phyloP scores from a whole-genome alignment of 2,329 filamentous ascomycete species.

The Graphilbum fragrans region DNA sequence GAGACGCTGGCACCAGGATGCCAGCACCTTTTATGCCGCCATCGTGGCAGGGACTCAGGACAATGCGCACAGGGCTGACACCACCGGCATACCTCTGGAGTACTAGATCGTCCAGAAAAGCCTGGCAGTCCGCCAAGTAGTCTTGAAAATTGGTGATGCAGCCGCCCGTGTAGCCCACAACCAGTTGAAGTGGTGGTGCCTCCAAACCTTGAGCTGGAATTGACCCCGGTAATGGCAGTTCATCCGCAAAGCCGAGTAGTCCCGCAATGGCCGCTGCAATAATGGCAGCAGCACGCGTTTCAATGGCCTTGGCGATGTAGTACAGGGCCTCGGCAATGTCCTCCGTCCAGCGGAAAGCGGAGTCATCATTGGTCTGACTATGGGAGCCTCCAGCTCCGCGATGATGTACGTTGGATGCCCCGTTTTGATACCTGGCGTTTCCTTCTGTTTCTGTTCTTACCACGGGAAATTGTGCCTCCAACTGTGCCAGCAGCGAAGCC shows the following conservation, averaged over 20 bases:
- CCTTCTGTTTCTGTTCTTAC: conserved; percentile 12
- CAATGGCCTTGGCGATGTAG: conserved; percentile 56
- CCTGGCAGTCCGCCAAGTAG: conserved; percentile 58
- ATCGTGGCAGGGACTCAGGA: conserved; percentile 44
- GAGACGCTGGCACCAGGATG: conserved; percentile 38
- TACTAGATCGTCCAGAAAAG: conserved; percentile 48
- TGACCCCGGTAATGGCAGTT: conserved; percentile 33
- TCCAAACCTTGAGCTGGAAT: conserved; percentile 2
- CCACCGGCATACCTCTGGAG: conserved; percentile 22
- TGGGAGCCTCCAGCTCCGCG: too few species aligned
- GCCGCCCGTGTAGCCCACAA: conserved; percentile 69
- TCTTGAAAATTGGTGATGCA: conserved; percentile 72
- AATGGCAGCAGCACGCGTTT: conserved; percentile 60
- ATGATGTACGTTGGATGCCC: not conserved
- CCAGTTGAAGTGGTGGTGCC: conserved; percentile 36
- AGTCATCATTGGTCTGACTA: too few species aligned
- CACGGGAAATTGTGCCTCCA: conserved; percentile 40
- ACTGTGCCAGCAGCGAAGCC: conserved; percentile 29
- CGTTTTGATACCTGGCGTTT: not conserved
- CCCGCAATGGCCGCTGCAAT: conserved; percentile 63
- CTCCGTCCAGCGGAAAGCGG: conserved; percentile 49
- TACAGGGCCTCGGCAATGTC: conserved; percentile 47
- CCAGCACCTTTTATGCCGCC: conserved; percentile 51
- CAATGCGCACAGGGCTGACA: conserved; percentile 26
- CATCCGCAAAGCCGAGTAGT: conserved; percentile 54